These are phyloP conservation scores for Saraca asoca DNA, from an alignment of 331 rosid genomes.

Conservation along the genomic window DNA sequence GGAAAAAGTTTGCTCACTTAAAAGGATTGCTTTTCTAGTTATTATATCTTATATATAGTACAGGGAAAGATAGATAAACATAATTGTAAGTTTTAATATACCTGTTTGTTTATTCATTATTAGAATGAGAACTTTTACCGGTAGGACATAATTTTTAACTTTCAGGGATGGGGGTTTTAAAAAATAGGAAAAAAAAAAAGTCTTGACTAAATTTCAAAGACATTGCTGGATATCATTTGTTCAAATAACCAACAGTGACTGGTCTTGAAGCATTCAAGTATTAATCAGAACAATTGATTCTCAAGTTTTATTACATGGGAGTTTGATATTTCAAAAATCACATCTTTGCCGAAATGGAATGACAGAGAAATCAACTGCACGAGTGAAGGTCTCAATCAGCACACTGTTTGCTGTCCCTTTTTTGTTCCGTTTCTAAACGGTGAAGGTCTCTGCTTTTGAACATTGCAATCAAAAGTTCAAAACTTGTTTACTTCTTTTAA, in stretches of 20 bases:
- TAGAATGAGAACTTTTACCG: too few relatives aligned
- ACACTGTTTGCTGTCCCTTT: conserved; percentile 42
- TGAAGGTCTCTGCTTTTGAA: conserved; percentile 45
- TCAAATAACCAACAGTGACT: too few relatives aligned
- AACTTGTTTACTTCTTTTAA: conserved; percentile 49
- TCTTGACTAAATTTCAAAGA: conserved; percentile 26
- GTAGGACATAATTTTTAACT: too few relatives aligned
- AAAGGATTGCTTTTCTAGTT: too few relatives aligned
- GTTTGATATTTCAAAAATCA: conserved; percentile 20
- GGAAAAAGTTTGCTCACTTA: too few relatives aligned
- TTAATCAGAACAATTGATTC: conserved; percentile 19
- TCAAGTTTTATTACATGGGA: conserved; percentile 33
- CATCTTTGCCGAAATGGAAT: conserved; percentile 16
- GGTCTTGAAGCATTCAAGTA: too few relatives aligned
- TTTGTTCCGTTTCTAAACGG: conserved; percentile 42
- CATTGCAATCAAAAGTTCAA: conserved; percentile 24
- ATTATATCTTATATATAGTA: too few relatives aligned
- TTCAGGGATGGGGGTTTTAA: not conserved
- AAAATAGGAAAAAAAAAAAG: not conserved
- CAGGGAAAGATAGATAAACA: too few relatives aligned
- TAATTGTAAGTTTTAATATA: too few relatives aligned
- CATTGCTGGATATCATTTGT: too few relatives aligned
- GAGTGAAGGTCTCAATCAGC: conserved; percentile 35
- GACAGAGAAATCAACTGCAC: conserved; percentile 39
- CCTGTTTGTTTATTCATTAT: too few relatives aligned